Evolutionary conservation across 2,329 filamentous ascomycete genomes (phyloP), one percentile per base, ranked within the genome.

Genomic region (Neoarthrinium moseri): DNA sequence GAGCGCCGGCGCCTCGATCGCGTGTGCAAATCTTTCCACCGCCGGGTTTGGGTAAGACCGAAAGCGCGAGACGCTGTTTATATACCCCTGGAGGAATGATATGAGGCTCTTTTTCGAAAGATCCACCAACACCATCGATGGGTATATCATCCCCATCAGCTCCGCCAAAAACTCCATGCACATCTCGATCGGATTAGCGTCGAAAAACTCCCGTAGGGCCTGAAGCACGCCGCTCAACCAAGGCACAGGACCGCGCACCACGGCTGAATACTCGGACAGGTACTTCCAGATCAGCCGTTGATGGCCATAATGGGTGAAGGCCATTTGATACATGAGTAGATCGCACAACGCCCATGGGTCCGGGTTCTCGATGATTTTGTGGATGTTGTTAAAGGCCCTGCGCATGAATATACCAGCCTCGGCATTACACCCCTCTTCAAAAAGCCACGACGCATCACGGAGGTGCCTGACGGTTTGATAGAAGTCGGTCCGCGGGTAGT

Each of bases 201-300:
- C 17, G 20, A 44, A 36, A 26, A 35, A 44, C 12, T 44, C 41
- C n/a, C 36, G 30, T 17, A 44, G n/a, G n/a, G 41, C 41, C 20
- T 32, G 32, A 24, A 44, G 36, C 1, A 44, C 30, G 21, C 21
- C 26, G 10, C 21, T 20, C 8, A 44, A 20, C 41, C 41, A 44
- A 13, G 32, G 26, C 27, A 43, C 15, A 1, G 41, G 41, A 13
- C 30, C 30, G 11, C 27, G 30, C 20, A 22, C 22, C 18, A 30
- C 30, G 12, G 30, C 27, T 22, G 41, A 17, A 23, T 44, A 44
- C 2, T 44, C 32, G 5, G 41, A 17, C 32, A 44, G 27, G 41
- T 34, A 44, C 22, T 36, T 35, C 41, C 41, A 44, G 15, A 44
- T 44, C 22, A 35, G 41, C n/a, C 30, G 35, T 21, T 44, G 41